Evolutionary conservation across 352 stramenopile species (phyloP).

Genomic region (Thraustochytrium striatum): DNA sequence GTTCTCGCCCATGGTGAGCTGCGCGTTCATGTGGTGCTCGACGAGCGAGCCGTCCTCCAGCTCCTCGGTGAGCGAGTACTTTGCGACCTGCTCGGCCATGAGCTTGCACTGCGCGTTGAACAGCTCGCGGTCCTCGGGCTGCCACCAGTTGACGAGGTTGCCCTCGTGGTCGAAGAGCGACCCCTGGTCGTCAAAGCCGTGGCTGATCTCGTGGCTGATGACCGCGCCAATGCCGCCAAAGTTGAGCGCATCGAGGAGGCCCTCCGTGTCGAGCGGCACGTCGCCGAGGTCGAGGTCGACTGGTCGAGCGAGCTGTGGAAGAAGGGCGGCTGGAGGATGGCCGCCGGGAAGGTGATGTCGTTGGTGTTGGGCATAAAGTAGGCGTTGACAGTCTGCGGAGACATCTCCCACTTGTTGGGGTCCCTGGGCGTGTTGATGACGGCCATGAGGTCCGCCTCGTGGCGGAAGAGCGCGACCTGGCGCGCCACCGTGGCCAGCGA

Average conservation of each 20-base stretch:
- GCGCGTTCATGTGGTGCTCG: background rate
- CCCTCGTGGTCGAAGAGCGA: slow-evolving; percentile 33
- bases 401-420: slow-evolving; percentile 77
- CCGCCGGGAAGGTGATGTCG: slow-evolving; percentile 91
- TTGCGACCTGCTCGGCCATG: slow-evolving; percentile 60
- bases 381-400: slow-evolving; percentile 83
- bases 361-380: slow-evolving; percentile 66
- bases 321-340: slow-evolving; percentile 88
- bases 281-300: background rate
- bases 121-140: slow-evolving; percentile 56
- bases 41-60: slow-evolving; percentile 63
- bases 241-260: slow-evolving; percentile 50
- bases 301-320: slow-evolving; percentile 76
- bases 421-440: slow-evolving; percentile 64
- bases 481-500: slow-evolving; percentile 59
- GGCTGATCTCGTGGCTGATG: slow-evolving; percentile 41
- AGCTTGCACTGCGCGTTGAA: slow-evolving; percentile 64
- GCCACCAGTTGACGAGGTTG: slow-evolving; percentile 33
- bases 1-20: slow-evolving; percentile 72
- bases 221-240: slow-evolving; percentile 45
- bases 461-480: slow-evolving; percentile 57
- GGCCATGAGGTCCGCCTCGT: slow-evolving; percentile 55
- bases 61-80: slow-evolving; percentile 61
- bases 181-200: slow-evolving; percentile 41
- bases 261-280: background rate